Percentiles rank a stretch among this genome's conserved stretches.
phyloP scores from a whole-genome alignment of 345 rosid genomes.

The Populus davidiana region DNA sequence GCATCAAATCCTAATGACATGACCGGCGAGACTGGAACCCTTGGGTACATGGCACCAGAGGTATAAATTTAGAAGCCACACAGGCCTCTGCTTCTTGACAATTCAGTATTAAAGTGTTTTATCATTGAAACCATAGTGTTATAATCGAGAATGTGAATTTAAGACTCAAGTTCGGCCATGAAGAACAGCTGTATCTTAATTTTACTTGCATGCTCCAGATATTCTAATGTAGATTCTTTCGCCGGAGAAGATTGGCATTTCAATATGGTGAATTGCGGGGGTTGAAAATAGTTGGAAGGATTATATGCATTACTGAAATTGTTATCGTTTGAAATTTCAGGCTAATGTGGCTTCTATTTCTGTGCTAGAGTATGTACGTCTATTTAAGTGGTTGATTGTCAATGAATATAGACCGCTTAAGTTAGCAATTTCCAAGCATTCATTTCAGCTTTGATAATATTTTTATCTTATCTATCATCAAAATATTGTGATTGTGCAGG shows the following conservation, averaged over 20 bases:
- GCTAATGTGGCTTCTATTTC: neutral
- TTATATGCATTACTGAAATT: neutral
- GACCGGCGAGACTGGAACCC: constrained; percentile 42
- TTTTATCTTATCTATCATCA: neutral
- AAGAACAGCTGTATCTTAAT: neutral
- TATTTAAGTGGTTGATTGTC: neutral
- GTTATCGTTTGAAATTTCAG: neutral
- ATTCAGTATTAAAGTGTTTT: neutral
- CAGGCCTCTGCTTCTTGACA: neutral
- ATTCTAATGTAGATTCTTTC: neutral
- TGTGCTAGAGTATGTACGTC: too few species aligned
- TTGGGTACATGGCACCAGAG: constrained; percentile 46
- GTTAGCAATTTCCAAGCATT: neutral
- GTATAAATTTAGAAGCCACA: constrained; percentile 1
- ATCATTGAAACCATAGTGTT: neutral
- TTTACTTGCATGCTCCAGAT: neutral
- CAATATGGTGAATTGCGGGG: neutral
- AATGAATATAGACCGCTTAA: neutral
- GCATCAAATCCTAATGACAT: constrained; percentile 41
- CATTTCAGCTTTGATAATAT: neutral
- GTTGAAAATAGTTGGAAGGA: neutral
- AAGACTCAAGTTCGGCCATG: neutral
- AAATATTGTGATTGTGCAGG: constrained; percentile 20
- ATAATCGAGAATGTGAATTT: neutral
- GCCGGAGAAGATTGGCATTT: neutral